Evolutionary conservation across 352 stramenopile genomes (phyloP).

Genomic region (Globisporangium cederbergense): DNA sequence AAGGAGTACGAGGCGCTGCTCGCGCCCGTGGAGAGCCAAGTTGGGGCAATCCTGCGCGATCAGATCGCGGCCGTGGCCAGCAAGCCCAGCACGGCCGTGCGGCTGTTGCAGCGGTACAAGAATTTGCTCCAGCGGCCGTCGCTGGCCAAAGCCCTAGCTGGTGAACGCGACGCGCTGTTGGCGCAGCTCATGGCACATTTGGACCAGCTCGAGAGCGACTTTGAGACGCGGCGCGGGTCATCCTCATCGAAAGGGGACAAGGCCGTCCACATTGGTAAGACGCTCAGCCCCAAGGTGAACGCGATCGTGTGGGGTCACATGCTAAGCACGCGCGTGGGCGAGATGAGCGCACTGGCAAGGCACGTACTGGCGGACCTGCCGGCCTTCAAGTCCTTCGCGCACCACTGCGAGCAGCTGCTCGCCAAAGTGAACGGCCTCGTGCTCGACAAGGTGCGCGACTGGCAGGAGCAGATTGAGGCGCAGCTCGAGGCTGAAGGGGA

Average conservation of each 20-base stretch:
- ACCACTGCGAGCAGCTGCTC: slow-evolving; percentile 54
- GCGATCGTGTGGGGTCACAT: slow-evolving; percentile 85
- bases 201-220: slow-evolving; percentile 87
- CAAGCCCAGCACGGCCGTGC: slow-evolving; percentile 63
- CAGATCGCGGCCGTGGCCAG: slow-evolving; percentile 57
- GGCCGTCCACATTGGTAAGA: slow-evolving; percentile 69
- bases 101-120: slow-evolving; percentile 83
- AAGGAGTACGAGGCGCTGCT: slow-evolving; percentile 78
- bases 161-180: slow-evolving; percentile 87
- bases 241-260: slow-evolving; percentile 19
- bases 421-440: slow-evolving; percentile 61
- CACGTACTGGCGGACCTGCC: slow-evolving; percentile 67
- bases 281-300: slow-evolving; percentile 79
- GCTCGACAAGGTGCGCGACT: slow-evolving; percentile 80
- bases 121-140: slow-evolving; percentile 76
- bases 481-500: slow-evolving; percentile 65
- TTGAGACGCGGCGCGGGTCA: slow-evolving; percentile 47
- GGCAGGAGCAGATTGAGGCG: slow-evolving; percentile 76
- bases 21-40: slow-evolving; percentile 74
- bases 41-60: slow-evolving; percentile 80
- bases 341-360: slow-evolving; percentile 44
- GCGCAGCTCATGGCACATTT: slow-evolving; percentile 82
- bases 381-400: slow-evolving; percentile 45
- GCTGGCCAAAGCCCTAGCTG: slow-evolving; percentile 69
- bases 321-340: slow-evolving; percentile 49